These are phyloP conservation scores for Trametes cubensis DNA, from an alignment of 768 basidiomycete genomes.

Conservation along the genomic window DNA sequence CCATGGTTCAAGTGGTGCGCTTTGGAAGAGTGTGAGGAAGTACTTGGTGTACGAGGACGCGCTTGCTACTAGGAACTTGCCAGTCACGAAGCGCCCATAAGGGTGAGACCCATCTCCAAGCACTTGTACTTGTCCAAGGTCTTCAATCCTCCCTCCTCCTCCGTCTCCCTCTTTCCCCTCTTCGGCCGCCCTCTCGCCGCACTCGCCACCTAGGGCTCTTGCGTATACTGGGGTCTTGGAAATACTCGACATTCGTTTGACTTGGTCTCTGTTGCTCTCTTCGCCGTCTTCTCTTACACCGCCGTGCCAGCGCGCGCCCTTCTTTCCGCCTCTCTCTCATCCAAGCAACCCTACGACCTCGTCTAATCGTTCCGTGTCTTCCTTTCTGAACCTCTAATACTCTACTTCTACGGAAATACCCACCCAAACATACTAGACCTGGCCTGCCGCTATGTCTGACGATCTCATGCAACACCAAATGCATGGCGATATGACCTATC, in stretches of 20 bases:
- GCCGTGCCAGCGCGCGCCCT: constrained; percentile 13
- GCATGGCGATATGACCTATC: constrained; percentile 50
- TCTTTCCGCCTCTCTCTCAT: neutral
- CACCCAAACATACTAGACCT: neutral
- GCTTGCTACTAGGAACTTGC: too few relatives aligned
- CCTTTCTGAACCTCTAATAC: neutral
- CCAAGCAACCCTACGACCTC: constrained; percentile 6
- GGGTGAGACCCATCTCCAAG: neutral
- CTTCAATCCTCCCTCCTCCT: neutral
- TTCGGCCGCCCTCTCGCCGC: neutral
- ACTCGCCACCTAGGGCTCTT: neutral
- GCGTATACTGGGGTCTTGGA: neutral
- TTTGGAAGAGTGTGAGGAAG: too few relatives aligned
- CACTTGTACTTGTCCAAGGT: too few relatives aligned
- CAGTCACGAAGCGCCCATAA: neutral
- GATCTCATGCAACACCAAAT: constrained; percentile 54
- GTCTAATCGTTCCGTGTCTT: constrained; percentile 4
- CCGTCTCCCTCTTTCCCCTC: neutral
- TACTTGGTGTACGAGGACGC: too few relatives aligned
- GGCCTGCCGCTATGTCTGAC: constrained; percentile 33
- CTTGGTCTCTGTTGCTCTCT: constrained; percentile 3
- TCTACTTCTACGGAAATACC: neutral
- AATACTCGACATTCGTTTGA: constrained; percentile 5
- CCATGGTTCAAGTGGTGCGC: too few relatives aligned
- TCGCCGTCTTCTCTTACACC: neutral